Conservation (phyloP, 2,329 filamentous ascomycete genomes). For the Xylaria sp. region DNA sequence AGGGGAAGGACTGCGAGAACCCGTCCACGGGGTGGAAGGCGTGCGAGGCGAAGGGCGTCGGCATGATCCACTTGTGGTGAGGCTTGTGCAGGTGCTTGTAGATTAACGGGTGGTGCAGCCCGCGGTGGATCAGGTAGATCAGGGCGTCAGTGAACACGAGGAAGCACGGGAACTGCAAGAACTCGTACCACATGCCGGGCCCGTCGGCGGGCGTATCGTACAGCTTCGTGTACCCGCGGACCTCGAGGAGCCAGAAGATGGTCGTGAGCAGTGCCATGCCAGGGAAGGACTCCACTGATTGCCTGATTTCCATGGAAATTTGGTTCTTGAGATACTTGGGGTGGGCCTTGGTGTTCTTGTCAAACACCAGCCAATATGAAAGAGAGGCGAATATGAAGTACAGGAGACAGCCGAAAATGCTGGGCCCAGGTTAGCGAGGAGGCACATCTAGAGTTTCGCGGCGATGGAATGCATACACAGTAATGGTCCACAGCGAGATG, state of each 20-base stretch:
- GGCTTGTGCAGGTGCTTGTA: conserved; percentile 96
- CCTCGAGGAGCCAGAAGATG: conserved; percentile 83
- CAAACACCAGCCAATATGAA: conserved; percentile 90
- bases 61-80: conserved; percentile 99
- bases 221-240: conserved; percentile 85
- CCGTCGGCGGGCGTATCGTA: conserved; percentile 83
- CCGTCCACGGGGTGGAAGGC: conserved; percentile 96
- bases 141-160: conserved; percentile 79
- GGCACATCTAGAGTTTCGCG: background rate
- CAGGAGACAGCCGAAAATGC: conserved; percentile 83
- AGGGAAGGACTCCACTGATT: conserved; percentile 81
- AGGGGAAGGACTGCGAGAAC: conserved; percentile 87
- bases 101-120: conserved; percentile 74
- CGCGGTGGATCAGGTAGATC: conserved; percentile 84
- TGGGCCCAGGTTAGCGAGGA: conserved; percentile 51
- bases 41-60: conserved; percentile 89
- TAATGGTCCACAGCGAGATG: conserved; percentile 81
- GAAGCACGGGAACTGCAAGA: conserved; percentile 84
- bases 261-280: conserved; percentile 84
- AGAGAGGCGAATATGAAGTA: conserved; percentile 87
- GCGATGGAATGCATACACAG: conserved; percentile 69
- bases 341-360: conserved; percentile 87
- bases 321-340: conserved; percentile 97
- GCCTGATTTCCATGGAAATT: conserved; percentile 83
- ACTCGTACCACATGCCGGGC: conserved; percentile 81